These are phyloP conservation scores for Zymoseptoria pseudotritici DNA, from an alignment of 2,329 filamentous ascomycete species.

Conservation along the genomic window DNA sequence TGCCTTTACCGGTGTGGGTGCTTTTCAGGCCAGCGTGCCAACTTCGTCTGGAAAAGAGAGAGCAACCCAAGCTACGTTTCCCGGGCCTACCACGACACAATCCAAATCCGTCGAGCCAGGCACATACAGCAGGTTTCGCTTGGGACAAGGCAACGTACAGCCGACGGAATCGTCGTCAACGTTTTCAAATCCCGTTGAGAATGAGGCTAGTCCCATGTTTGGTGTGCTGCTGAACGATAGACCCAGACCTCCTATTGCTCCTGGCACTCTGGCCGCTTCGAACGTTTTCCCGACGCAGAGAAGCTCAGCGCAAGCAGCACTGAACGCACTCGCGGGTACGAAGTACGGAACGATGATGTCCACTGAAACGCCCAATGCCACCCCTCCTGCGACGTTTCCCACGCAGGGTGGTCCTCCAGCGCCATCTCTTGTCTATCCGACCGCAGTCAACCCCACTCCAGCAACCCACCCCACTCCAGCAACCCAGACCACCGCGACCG, in stretches of 20 bases:
- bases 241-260: background rate
- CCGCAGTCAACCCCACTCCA: background rate
- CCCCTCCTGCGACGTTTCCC: background rate
- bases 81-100: background rate
- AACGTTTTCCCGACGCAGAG: background rate
- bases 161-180: background rate
- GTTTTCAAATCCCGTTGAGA: background rate
- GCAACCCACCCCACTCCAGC: background rate
- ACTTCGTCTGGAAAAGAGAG: background rate
- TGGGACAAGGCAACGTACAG: background rate
- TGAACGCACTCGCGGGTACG: background rate
- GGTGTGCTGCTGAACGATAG: background rate
- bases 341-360: background rate
- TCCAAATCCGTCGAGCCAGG: background rate
- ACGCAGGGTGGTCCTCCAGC: background rate
- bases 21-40: background rate
- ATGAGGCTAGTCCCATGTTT: background rate
- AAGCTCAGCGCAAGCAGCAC: background rate
- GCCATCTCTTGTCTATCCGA: background rate
- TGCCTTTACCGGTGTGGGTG: background rate
- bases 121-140: background rate
- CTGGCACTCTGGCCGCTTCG: no score
- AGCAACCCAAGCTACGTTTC: background rate
- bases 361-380: background rate
- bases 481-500: background rate